Percentiles rank a stretch among this genome's conserved stretches.
Conservation (phyloP, 1,284 basidiomycete genomes). For the Anthracocystis panici-leucophaei region DNA sequence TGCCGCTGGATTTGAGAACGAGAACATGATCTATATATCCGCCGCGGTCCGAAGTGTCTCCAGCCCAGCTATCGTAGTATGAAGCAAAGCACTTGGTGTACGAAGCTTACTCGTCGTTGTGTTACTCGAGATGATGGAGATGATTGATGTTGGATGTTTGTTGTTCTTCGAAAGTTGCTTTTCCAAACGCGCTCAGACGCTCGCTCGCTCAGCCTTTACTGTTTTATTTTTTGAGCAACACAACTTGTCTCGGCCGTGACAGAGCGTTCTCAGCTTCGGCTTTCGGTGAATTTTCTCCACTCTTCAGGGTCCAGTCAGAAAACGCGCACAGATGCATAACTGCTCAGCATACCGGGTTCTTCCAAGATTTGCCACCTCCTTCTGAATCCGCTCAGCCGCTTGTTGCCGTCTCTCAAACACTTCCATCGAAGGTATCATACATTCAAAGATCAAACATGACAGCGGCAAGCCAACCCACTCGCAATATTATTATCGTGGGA, state of each 20-base stretch:
- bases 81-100: too few relatives aligned
- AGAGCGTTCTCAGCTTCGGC: background rate
- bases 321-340: conserved; percentile 4
- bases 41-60: too few relatives aligned
- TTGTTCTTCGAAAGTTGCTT: conserved; percentile 14
- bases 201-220: background rate
- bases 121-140: background rate
- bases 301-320: conserved; percentile 5
- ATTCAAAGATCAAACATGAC: conserved; percentile 20
- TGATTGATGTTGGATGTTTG: conserved; percentile 17
- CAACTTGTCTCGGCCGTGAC: conserved; percentile 19
- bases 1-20: conserved; percentile 30
- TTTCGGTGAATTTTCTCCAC: conserved; percentile 2
- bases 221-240: background rate
- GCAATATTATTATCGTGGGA: conserved; percentile 67
- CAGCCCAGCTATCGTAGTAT: too few relatives aligned
- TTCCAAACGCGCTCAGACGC: conserved; percentile 23
- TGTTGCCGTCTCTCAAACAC: background rate
- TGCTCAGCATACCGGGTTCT: background rate
- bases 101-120: too few relatives aligned
- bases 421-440: background rate
- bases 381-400: background rate
- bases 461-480: conserved; percentile 19
- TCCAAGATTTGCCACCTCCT: conserved; percentile 17
- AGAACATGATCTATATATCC: conserved; percentile 26